These are phyloP conservation scores for Chenopodium album DNA, from an alignment of 148 eudicot genomes.

Conservation along the genomic window DNA sequence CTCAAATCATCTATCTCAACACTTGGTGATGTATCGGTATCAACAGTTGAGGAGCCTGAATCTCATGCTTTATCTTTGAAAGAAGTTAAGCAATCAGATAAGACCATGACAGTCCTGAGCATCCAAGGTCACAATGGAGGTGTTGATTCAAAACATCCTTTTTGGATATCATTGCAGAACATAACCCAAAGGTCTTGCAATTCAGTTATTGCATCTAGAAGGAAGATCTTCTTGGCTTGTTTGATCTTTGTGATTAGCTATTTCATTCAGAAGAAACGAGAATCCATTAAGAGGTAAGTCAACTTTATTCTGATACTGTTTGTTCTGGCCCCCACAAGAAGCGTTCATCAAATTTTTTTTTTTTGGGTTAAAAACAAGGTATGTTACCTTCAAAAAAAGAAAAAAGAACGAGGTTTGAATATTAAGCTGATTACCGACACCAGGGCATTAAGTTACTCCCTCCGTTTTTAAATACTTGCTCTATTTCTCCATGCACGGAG, in stretches of 20 bases:
- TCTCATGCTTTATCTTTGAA: constrained; percentile 22
- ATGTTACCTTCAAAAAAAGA: no score
- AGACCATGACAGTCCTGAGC: constrained; percentile 28
- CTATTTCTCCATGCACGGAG: no score
- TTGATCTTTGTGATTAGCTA: constrained; percentile 54
- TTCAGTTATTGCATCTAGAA: constrained; percentile 43
- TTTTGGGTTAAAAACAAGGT: no score
- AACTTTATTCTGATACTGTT: constrained; percentile 8
- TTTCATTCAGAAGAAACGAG: constrained; percentile 54
- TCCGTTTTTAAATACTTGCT: no score
- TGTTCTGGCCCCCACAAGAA: background rate
- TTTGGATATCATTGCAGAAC: constrained; percentile 48
- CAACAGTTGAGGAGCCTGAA: constrained; percentile 32
- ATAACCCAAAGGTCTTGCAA: constrained; percentile 48
- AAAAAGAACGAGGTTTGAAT: background rate
- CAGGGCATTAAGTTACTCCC: no score
- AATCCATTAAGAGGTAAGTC: constrained; percentile 54
- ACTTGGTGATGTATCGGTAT: constrained; percentile 31
- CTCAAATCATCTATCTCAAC: constrained; percentile 43
- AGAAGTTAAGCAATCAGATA: constrained; percentile 38
- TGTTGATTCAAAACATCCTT: constrained; percentile 31
- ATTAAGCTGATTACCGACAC: background rate
- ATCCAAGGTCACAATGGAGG: constrained; percentile 21
- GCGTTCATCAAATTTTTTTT: background rate
- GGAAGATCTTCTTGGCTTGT: constrained; percentile 54